Evolutionary conservation across 805 yeast species (phyloP).

Genomic region (Sugiyamaella mastotermitis): DNA sequence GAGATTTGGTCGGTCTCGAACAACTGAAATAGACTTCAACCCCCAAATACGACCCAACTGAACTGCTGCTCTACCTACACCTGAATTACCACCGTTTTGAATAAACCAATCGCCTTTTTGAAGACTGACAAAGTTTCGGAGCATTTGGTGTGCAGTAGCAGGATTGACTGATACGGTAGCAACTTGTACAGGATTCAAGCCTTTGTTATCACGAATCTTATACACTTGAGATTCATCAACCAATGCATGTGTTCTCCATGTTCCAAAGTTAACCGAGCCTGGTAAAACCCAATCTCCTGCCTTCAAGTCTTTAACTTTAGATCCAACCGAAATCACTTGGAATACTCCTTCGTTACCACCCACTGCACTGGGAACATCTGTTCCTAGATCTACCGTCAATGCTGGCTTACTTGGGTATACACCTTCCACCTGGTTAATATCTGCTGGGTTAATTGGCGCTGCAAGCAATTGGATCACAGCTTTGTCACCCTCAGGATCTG

Average conservation of each 20-base stretch:
- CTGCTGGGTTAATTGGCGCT: slow-evolving; percentile 87
- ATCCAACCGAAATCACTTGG: slow-evolving; percentile 71
- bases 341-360: slow-evolving; percentile 95
- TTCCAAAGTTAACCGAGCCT: slow-evolving; percentile 69
- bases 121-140: slow-evolving; percentile 59
- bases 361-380: slow-evolving; percentile 63
- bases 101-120: slow-evolving; percentile 78
- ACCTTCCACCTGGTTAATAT: slow-evolving; percentile 79
- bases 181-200: slow-evolving; percentile 41
- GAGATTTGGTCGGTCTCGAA: slow-evolving; percentile 78
- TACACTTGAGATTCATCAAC: slow-evolving; percentile 43
- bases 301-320: slow-evolving; percentile 33
- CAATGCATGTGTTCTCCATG: slow-evolving; percentile 83
- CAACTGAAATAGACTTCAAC: slow-evolving; percentile 75
- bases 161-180: slow-evolving; percentile 94
- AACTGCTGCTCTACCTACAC: slow-evolving; percentile 86
- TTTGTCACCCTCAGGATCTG: slow-evolving; percentile 30
- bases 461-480: slow-evolving; percentile 67
- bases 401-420: slow-evolving; percentile 77
- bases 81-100: slow-evolving; percentile 95
- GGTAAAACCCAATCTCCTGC: slow-evolving; percentile 91
- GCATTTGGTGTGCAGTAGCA: slow-evolving; percentile 83
- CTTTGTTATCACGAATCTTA: slow-evolving; percentile 16
- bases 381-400: slow-evolving; percentile 39
- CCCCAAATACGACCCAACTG: slow-evolving; percentile 81